phyloP scores from a whole-genome alignment of 192 early-diverging fungal genomes.

The Gaertneriomyces sp. region DNA sequence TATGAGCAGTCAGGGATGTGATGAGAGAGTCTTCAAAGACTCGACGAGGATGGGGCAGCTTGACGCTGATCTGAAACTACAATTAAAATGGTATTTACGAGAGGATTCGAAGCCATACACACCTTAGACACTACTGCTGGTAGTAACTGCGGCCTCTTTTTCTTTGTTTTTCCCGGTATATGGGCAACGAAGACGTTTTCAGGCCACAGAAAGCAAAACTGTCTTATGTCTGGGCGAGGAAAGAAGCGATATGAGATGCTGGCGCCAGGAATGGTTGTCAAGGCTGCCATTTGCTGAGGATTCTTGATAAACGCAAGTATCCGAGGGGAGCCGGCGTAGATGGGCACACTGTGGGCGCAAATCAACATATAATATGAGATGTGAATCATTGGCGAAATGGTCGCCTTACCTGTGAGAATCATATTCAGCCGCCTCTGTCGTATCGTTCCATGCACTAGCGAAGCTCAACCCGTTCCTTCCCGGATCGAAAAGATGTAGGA shows the following conservation, averaged over 20 bases:
- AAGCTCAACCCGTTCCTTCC: constrained; percentile 31
- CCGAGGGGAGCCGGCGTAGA: constrained; percentile 42
- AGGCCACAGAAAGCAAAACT: constrained; percentile 34
- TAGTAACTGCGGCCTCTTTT: constrained; percentile 4
- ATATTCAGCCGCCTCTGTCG: background rate
- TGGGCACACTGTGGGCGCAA: constrained; percentile 24
- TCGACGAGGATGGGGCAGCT: constrained; percentile 2
- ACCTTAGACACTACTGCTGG: constrained; percentile 15
- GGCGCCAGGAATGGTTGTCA: constrained; percentile 38
- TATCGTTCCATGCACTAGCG: constrained; percentile 13
- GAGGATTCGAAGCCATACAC: constrained; percentile 22
- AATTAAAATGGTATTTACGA: background rate
- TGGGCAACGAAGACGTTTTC: constrained; percentile 39
- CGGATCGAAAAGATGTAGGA: constrained; percentile 41
- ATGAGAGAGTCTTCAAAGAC: no score
- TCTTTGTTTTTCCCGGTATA: no score
- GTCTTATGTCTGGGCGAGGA: constrained; percentile 36
- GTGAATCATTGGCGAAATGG: background rate
- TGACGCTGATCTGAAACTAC: background rate
- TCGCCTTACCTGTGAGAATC: background rate
- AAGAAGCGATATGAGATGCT: constrained; percentile 33
- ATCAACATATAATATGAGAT: background rate
- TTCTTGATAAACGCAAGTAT: constrained; percentile 34
- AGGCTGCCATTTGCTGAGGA: constrained; percentile 8
- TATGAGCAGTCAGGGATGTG: no score